Conservation (phyloP, 179 eudicot genomes). For the Vitellaria paradoxa region DNA sequence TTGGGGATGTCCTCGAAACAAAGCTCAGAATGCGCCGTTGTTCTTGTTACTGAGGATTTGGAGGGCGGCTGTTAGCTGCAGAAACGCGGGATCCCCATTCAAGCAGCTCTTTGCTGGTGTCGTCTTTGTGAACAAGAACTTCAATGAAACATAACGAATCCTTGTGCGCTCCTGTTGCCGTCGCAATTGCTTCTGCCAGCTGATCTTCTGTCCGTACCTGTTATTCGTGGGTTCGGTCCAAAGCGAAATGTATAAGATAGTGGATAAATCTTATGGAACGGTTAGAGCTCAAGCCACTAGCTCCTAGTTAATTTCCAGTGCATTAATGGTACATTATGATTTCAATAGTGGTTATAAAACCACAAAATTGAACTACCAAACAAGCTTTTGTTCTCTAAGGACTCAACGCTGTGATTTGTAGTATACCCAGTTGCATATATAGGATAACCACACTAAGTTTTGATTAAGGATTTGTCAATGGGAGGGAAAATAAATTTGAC, state of each 20-base stretch:
- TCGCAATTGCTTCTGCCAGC: slow-evolving; percentile 52
- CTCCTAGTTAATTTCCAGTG: background rate
- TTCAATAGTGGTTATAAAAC: background rate
- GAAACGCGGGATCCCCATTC: slow-evolving; percentile 92
- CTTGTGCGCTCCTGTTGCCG: slow-evolving; percentile 39
- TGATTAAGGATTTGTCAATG: background rate
- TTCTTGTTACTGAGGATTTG: slow-evolving; percentile 58
- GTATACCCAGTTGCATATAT: background rate
- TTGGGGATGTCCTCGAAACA: background rate
- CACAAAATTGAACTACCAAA: background rate
- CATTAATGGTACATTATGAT: background rate
- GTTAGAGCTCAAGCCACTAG: background rate
- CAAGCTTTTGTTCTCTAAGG: background rate
- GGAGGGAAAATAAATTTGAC: too few species aligned
- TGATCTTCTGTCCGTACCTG: slow-evolving; percentile 72
- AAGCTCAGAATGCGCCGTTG: background rate
- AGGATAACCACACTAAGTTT: background rate
- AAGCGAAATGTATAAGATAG: background rate
- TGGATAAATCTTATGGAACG: background rate
- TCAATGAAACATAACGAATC: slow-evolving; percentile 74
- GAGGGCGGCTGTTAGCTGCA: slow-evolving; percentile 70
- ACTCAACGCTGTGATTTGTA: background rate
- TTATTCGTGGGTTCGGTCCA: background rate
- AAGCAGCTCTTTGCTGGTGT: slow-evolving; percentile 17
- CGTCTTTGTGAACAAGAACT: slow-evolving; percentile 70